Conservation (phyloP, 305 asterid genomes). For the Fraxinus velutina region DNA sequence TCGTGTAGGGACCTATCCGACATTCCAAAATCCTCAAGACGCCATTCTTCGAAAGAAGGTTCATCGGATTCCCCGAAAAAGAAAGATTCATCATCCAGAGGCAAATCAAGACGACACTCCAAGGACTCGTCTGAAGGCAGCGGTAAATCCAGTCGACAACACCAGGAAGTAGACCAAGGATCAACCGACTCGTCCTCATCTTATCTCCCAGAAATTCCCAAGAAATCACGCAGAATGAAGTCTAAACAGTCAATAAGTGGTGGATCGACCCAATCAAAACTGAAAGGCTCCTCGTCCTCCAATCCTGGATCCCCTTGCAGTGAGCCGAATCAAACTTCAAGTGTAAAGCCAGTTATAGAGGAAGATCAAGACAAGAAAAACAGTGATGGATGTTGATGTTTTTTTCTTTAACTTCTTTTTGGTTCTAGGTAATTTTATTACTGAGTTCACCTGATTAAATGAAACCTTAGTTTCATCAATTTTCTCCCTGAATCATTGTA, state of each 20-base stretch:
- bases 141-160: slow-evolving; percentile 31
- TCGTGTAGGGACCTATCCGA: slow-evolving; percentile 35
- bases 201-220: slow-evolving; percentile 53
- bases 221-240: slow-evolving; percentile 68
- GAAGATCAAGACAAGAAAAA: slow-evolving; percentile 21
- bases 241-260: slow-evolving; percentile 46
- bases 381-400: slow-evolving; percentile 22
- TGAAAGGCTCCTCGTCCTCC: slow-evolving; percentile 15
- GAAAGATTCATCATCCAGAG: slow-evolving; percentile 38
- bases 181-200: slow-evolving; percentile 32
- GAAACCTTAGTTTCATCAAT: background rate
- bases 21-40: slow-evolving; percentile 40
- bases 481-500: background rate
- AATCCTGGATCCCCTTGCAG: slow-evolving; percentile 18
- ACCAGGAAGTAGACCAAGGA: slow-evolving; percentile 23
- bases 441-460: background rate
- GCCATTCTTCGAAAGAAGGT: slow-evolving; percentile 26
- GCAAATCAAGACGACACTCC: slow-evolving; percentile 41
- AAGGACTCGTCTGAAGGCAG: slow-evolving; percentile 49
- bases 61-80: slow-evolving; percentile 42
- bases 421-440: slow-evolving; percentile 23
- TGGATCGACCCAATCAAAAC: slow-evolving; percentile 32
- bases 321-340: slow-evolving; percentile 4
- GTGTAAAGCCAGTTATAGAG: slow-evolving; percentile 4
- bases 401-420: background rate